phyloP scores from a whole-genome alignment of 257 asterid genomes.

The Lavandula angustifolia region DNA sequence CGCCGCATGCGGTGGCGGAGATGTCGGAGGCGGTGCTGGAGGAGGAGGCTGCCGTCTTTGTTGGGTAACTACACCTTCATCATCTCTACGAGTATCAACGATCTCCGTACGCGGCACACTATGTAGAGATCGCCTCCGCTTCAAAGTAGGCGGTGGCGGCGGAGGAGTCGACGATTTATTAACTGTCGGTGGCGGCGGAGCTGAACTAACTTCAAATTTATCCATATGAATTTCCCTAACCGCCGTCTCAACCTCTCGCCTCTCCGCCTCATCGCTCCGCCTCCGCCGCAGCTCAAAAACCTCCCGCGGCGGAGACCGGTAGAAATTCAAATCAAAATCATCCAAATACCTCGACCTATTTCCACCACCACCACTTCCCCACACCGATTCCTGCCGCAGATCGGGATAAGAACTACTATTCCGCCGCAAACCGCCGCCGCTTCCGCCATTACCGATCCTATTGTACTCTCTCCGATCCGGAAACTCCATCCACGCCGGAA shows the following conservation, averaged over 20 bases:
- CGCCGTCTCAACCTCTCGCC: constrained; percentile 31
- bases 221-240: constrained; percentile 64
- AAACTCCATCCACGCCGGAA: constrained; percentile 45
- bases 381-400: constrained; percentile 53
- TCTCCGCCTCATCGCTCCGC: constrained; percentile 34
- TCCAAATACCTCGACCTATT: constrained; percentile 50
- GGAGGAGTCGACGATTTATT: constrained; percentile 42
- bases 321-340: constrained; percentile 62
- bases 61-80: constrained; percentile 31
- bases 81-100: constrained; percentile 37
- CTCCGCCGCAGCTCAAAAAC: constrained; percentile 30
- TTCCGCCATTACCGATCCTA: constrained; percentile 1
- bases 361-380: constrained; percentile 55
- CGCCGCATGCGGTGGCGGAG: constrained; percentile 26
- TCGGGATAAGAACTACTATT: constrained; percentile 87
- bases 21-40: constrained; percentile 36
- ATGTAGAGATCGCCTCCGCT: constrained; percentile 53
- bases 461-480: constrained; percentile 40
- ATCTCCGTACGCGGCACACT: constrained; percentile 47
- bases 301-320: constrained; percentile 42
- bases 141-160: constrained; percentile 41
- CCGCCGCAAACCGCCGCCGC: constrained; percentile 56
- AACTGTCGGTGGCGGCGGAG: constrained; percentile 32
- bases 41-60: constrained; percentile 35
- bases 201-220: constrained; percentile 48